Conservation (phyloP, 2,329 filamentous ascomycete species). For the Apiospora hydei region DNA sequence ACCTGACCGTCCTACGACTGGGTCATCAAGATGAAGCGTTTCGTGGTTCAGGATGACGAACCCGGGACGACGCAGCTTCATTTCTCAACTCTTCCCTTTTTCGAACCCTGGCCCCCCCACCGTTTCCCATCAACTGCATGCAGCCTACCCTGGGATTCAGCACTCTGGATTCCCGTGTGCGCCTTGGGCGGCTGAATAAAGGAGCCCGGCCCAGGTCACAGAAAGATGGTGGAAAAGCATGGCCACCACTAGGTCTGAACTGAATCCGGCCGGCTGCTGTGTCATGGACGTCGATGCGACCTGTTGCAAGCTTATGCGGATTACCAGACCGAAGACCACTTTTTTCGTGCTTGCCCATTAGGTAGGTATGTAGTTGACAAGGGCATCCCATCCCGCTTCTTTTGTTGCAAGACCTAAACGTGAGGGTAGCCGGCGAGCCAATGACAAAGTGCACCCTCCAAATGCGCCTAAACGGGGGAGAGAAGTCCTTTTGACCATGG, state of each 20-base stretch:
- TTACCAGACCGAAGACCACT: slow-evolving; percentile 5
- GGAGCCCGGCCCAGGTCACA: neutral
- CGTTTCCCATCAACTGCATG: slow-evolving; percentile 17
- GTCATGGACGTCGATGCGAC: slow-evolving; percentile 15
- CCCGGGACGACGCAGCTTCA: slow-evolving; percentile 11
- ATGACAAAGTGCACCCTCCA: slow-evolving; percentile 3
- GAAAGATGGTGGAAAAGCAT: slow-evolving; percentile 1
- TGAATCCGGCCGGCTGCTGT: slow-evolving; percentile 1
- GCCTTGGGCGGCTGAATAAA: slow-evolving; percentile 16
- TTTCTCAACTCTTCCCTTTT: neutral
- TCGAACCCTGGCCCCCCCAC: neutral
- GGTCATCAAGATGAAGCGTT: slow-evolving; percentile 18
- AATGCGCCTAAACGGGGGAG: slow-evolving; percentile 3
- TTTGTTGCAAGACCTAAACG: slow-evolving; percentile 3
- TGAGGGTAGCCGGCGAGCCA: neutral
- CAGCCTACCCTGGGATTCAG: neutral
- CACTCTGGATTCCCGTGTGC: neutral
- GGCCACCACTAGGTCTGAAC: neutral
- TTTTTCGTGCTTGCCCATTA: neutral
- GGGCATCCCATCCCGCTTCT: slow-evolving; percentile 13
- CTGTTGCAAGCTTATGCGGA: slow-evolving; percentile 19
- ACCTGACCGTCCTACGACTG: slow-evolving; percentile 17
- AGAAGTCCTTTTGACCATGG: neutral
- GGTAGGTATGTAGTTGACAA: neutral
- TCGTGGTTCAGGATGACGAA: slow-evolving; percentile 21